phyloP scores from a whole-genome alignment of 1,284 basidiomycete species.

The Microbotryomycetes sp. region DNA sequence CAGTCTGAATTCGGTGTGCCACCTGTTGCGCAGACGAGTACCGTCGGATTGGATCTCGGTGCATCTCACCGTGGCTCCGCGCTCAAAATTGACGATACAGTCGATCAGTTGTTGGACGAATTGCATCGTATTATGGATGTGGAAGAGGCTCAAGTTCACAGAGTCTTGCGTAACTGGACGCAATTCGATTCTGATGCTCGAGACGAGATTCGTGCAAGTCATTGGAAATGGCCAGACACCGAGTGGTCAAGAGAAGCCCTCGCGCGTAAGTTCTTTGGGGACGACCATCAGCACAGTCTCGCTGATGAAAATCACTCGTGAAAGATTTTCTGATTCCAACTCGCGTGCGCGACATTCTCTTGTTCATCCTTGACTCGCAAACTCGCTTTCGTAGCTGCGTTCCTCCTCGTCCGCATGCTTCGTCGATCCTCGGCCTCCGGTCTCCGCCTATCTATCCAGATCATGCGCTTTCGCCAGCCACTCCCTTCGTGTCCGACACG shows the following conservation, averaged over 20 bases:
- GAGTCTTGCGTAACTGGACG: not conserved
- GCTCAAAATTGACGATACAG: not conserved
- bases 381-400: slow-evolving; percentile 9
- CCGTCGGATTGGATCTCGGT: not conserved
- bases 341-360: slow-evolving; percentile 15
- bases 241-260: slow-evolving; percentile 19
- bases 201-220: slow-evolving; percentile 10
- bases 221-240: slow-evolving; percentile 19
- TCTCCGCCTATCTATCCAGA: not conserved
- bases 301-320: not conserved
- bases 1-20: not conserved
- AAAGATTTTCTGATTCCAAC: slow-evolving; percentile 15
- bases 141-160: not conserved
- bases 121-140: not conserved
- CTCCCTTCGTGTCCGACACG: not conserved
- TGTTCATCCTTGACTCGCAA: slow-evolving; percentile 21
- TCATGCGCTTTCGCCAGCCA: not conserved
- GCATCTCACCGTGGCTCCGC: not conserved
- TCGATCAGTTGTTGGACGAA: not conserved
- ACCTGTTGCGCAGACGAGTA: not conserved
- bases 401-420: slow-evolving; percentile 1
- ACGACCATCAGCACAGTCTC: not conserved
- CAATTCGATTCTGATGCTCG: not conserved
- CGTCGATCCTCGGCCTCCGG: slow-evolving; percentile 5
- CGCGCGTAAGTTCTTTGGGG: slow-evolving; percentile 1